Evolutionary conservation across 345 rosid genomes (phyloP), one percentile per base, ranked within the genome.

Genomic region (Punica granatum): DNA sequence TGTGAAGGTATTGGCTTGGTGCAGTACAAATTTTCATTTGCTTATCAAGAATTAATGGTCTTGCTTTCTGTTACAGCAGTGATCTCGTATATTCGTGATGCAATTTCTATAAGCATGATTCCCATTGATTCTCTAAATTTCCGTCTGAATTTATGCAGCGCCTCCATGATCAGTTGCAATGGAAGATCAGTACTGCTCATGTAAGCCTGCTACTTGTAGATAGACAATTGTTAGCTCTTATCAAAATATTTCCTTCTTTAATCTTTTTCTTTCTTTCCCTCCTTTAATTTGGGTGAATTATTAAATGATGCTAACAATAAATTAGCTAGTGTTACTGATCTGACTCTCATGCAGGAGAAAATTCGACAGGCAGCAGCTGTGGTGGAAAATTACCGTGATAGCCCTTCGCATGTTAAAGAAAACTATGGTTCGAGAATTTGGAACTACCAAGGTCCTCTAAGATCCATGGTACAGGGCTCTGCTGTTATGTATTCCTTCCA

Each of bases 131-230:
- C 12, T 36, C 49, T 63, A 19, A 67, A 32, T 42, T 43, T 68
- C 56, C 36, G 70, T 69, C 16, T 48, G 70, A 58, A 34, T 75
- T 36, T 18, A 58, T 76, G 79, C 81, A 94, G 99, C 79, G 65
- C 35, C 85, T 94, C 61, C 88, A 94, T 73, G 97, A 89, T 76
- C 86, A 94, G 67, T 72, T 94, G 74, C 88, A 84, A 72, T 86
- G 89, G 92, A 86, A 91, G 88, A 88, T 89, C 76, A 80, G 83
- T 75, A 77, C 82, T 70, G 88, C 92, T 48, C 79, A 86, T 68
- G 99, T 94, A 88, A 91, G 90, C 76, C 75, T 69, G 64, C 73
- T 51, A 19, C 77, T 46, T 69, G 21, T 23, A 26, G 12, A 12
- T 33, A 10, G 19, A 67, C 66, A 65, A 64, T 68, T 46, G 41